phyloP scores from a whole-genome alignment of 352 stramenopile species.

The Blastocystis sp. region DNA sequence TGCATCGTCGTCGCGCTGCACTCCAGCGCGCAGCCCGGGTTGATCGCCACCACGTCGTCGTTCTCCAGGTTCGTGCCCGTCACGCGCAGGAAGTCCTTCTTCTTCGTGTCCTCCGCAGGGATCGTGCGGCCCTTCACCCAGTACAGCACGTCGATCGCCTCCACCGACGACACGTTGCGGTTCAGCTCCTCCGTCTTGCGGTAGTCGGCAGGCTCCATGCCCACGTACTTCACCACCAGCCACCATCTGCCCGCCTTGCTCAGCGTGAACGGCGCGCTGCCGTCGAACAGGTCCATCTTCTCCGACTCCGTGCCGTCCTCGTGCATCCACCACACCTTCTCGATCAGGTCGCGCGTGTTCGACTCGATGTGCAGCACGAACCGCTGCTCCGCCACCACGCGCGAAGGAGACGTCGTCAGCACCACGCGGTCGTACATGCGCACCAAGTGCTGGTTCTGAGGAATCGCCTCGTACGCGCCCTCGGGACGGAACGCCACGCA shows the following conservation, averaged over 20 bases:
- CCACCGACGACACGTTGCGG: constrained; percentile 28
- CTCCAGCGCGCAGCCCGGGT: not conserved
- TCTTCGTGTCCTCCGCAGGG: not conserved
- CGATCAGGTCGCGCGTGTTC: not conserved
- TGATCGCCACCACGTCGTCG: constrained; percentile 34
- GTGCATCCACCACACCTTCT: constrained; percentile 23
- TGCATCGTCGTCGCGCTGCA: not conserved
- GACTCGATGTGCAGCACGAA: constrained; percentile 18
- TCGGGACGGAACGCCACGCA: constrained; percentile 7
- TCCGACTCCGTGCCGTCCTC: not conserved
- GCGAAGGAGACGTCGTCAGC: not conserved
- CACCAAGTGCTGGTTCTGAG: constrained; percentile 2
- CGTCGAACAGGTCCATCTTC: constrained; percentile 7
- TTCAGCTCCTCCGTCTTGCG: not conserved
- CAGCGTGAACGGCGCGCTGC: constrained; percentile 24
- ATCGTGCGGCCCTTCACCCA: constrained; percentile 28
- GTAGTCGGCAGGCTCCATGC: constrained; percentile 20
- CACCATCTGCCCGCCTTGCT: constrained; percentile 28
- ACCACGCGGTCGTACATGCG: constrained; percentile 33
- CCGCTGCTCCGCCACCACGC: constrained; percentile 33
- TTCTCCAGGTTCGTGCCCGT: constrained; percentile 32
- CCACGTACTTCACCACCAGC: constrained; percentile 57
- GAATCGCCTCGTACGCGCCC: not conserved
- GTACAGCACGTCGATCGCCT: constrained; percentile 42
- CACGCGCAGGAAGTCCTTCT: constrained; percentile 34